Evolutionary conservation across 2,329 filamentous ascomycete species (phyloP).

Genomic region (Claviceps monticola): DNA sequence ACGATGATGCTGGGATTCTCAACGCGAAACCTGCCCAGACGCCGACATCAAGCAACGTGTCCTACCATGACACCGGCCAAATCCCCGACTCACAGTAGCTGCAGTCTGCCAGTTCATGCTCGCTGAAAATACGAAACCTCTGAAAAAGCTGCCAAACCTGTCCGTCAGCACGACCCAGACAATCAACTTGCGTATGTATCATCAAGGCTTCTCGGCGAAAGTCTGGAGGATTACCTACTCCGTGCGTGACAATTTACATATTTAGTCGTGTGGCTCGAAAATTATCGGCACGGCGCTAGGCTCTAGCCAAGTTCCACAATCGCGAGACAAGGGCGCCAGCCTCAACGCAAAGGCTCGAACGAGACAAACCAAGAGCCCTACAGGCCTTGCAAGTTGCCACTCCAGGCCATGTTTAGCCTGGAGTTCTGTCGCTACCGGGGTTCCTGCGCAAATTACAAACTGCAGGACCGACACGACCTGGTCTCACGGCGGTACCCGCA

Average conservation of each 20-base stretch:
- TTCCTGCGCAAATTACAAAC: neutral
- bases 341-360: neutral
- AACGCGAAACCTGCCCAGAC: no score
- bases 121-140: no score
- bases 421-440: no score
- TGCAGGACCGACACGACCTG: neutral
- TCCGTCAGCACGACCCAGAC: neutral
- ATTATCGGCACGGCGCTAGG: neutral
- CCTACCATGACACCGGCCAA: no score
- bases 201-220: neutral
- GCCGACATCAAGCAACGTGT: no score
- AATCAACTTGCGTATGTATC: neutral
- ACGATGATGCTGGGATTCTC: no score
- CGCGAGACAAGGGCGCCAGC: neutral
- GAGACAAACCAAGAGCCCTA: neutral
- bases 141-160: no score
- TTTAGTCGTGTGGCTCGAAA: neutral
- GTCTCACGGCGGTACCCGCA: no score
- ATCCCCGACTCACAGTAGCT: no score
- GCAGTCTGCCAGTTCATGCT: no score
- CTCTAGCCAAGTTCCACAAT: neutral
- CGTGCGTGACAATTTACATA: neutral
- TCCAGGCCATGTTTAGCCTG: no score
- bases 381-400: no score
- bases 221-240: neutral